Percentiles rank a stretch among this genome's conserved stretches.
Evolutionary conservation across 2,329 filamentous ascomycete genomes (phyloP).

Genomic region (Penicillium expansum): DNA sequence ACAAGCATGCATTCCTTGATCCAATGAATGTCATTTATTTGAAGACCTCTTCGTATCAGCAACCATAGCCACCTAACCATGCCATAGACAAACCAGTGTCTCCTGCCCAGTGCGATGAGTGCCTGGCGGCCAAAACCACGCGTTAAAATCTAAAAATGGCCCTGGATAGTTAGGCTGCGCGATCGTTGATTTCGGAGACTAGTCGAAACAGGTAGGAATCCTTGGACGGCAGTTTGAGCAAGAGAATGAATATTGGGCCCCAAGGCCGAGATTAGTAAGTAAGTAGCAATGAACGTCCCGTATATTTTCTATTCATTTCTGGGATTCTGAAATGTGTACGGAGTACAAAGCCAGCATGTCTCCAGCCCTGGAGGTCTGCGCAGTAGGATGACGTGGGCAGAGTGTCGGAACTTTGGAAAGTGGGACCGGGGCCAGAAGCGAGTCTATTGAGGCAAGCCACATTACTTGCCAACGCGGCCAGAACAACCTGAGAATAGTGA

Average conservation of each 20-base stretch:
- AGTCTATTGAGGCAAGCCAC: background rate
- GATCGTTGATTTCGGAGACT: background rate
- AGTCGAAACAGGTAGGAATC: background rate
- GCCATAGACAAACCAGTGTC: background rate
- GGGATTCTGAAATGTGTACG: background rate
- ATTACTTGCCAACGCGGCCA: background rate
- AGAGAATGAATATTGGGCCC: background rate
- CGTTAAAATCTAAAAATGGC: background rate
- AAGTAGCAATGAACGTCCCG: background rate
- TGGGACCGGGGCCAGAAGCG: background rate
- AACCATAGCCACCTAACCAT: background rate
- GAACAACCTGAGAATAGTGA: background rate
- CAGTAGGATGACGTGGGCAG: slow-evolving; percentile 3
- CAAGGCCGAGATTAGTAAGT: background rate
- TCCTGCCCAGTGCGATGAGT: background rate
- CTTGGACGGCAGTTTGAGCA: background rate
- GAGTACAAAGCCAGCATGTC: background rate
- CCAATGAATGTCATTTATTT: background rate
- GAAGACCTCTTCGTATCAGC: background rate
- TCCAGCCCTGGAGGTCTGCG: background rate
- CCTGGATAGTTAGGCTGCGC: background rate
- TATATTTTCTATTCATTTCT: background rate
- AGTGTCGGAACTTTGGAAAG: background rate
- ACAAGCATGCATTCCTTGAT: background rate
- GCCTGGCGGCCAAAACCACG: background rate